Percentiles rank a stretch among this genome's conserved stretches.
phyloP scores from a whole-genome alignment of 305 asterid genomes.

The Fraxinus velutina region DNA sequence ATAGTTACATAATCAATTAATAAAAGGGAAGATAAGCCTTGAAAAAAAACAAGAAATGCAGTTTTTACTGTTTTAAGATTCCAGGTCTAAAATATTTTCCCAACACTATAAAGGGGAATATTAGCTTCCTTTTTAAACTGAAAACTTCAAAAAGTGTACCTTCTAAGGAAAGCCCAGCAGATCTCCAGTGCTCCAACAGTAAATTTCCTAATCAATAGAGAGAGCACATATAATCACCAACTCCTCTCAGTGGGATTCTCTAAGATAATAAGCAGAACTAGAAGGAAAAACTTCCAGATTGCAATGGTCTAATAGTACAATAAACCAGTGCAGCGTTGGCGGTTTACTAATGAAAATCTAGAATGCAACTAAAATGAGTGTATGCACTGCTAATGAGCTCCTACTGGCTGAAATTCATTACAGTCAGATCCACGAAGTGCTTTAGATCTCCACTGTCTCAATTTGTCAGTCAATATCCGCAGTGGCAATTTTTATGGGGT shows the following conservation, averaged over 20 bases:
- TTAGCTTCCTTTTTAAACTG: neutral
- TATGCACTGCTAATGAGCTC: neutral
- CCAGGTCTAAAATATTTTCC: neutral
- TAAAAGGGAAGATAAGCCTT: neutral
- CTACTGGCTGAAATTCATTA: neutral
- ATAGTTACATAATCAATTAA: neutral
- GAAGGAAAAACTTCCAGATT: neutral
- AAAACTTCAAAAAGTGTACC: slow-evolving; percentile 41
- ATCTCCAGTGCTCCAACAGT: slow-evolving; percentile 74
- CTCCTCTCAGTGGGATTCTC: neutral
- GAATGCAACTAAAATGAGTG: neutral
- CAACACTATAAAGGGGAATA: neutral
- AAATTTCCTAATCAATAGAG: slow-evolving; percentile 52
- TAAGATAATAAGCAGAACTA: neutral
- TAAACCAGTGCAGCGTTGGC: neutral
- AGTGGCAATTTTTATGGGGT: neutral
- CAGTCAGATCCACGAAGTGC: neutral
- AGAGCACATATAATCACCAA: slow-evolving; percentile 17
- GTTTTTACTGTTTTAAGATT: neutral
- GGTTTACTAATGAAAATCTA: neutral
- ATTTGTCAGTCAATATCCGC: neutral
- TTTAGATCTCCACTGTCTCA: neutral
- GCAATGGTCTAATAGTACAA: neutral
- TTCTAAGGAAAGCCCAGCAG: slow-evolving; percentile 61
- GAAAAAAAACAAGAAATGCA: neutral